Evolutionary conservation across 352 stramenopile genomes (phyloP).

Genomic region (Globisporangium canariense): DNA sequence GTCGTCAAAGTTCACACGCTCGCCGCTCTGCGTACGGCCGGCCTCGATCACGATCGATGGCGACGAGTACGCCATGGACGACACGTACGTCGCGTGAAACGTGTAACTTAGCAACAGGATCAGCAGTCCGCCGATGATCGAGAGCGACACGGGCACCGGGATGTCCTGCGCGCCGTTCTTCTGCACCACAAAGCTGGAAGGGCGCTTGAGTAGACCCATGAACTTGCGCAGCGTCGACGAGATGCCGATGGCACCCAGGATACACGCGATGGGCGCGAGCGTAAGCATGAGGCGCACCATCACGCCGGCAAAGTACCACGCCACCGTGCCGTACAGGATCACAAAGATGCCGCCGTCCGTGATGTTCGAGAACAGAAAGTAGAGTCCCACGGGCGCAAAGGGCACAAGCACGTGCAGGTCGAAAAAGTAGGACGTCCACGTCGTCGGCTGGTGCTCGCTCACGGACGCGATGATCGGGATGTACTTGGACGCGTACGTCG

Average conservation of each 20-base stretch:
- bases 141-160: constrained; percentile 49
- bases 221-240: constrained; percentile 79
- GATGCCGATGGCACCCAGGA: constrained; percentile 85
- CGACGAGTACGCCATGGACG: constrained; percentile 89
- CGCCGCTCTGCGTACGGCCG: constrained; percentile 58
- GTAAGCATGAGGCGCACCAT: constrained; percentile 93
- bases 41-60: constrained; percentile 92
- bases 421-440: constrained; percentile 94
- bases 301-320: constrained; percentile 91
- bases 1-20: constrained; percentile 93
- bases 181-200: constrained; percentile 44
- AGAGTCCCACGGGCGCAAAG: constrained; percentile 89
- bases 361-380: constrained; percentile 88
- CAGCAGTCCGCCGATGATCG: constrained; percentile 57
- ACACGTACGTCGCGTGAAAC: constrained; percentile 88
- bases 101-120: constrained; percentile 84
- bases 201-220: constrained; percentile 59
- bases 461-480: constrained; percentile 94
- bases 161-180: constrained; percentile 64
- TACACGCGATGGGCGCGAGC: constrained; percentile 90
- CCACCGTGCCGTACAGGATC: constrained; percentile 91
- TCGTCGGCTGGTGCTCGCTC: constrained; percentile 92
- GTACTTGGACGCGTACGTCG: constrained; percentile 92
- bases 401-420: constrained; percentile 90
- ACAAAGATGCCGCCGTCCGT: constrained; percentile 91